Evolutionary conservation across 768 basidiomycete species (phyloP), one percentile per base, ranked within the genome.

Genomic region (Naganishia vishniacii): DNA sequence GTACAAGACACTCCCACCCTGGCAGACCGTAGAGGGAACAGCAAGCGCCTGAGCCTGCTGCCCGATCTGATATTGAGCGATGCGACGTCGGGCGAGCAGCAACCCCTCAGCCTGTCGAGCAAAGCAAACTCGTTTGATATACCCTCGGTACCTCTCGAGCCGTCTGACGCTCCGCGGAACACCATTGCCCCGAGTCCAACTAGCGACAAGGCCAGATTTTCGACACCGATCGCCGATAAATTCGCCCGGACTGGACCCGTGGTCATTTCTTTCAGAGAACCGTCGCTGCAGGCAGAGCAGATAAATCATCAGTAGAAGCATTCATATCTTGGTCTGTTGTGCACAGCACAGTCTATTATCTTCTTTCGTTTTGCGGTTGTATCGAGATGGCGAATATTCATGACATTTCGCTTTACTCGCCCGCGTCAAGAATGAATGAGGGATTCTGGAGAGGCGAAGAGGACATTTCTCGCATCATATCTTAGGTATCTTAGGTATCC

Each of bases 211-310:
- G 26, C 20, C 28, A 56, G 46, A 44, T 66, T 62, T 26, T 56
- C 48, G 32, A 66, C 65, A 2, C 65, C 65, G 11, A 66, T 66
- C 47, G 65, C 65, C 26, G 65, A 66, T 37, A 59, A 47, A 37
- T 66, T 66, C 44, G 65, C 65, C 7, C 13, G 65, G 18, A 41
- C 26, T 3, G 60, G 51, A 26, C 65, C 65, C 0, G 49, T 66
- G 7, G 31, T 16, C 20, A 48, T 66, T 20, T 32, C 46, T 6
- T 48, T 66, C 5, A 48, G 65, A 46, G 65, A 66, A 29, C 49
- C 46, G 29, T 51, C 49, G 29, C 49, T 31, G 9, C 28, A 51
- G 29, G 32, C 32, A 51, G 49, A 51, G 9, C 29, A 15, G 9
- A 29, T 11, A n/a, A 9, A 29, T 26, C 29, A 51, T 20, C 31